Percentiles rank a stretch among this genome's conserved stretches.
Conservation (phyloP, 371 early-diverging fungal species). For the Thermomucor indicae-seudaticae region DNA sequence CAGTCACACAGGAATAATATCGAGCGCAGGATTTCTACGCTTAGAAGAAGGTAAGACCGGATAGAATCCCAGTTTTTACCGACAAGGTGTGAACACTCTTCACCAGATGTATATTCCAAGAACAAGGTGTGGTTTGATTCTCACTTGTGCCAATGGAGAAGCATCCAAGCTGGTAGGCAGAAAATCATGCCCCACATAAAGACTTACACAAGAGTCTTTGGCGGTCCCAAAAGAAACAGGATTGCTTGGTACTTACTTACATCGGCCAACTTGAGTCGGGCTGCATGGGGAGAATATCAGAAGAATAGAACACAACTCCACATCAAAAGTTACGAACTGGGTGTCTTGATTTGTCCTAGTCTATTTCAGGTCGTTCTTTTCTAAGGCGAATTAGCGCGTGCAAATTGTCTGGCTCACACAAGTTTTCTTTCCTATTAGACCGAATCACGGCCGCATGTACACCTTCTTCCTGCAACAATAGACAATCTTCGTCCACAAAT, state of each 20-base stretch:
- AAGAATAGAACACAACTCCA: conserved; percentile 40
- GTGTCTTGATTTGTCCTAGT: conserved; percentile 46
- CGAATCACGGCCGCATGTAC: neutral
- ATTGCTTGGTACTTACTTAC: conserved; percentile 53
- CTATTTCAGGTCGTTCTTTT: conserved; percentile 35
- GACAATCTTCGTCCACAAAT: conserved; percentile 1
- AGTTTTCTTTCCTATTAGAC: neutral
- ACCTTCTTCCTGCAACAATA: conserved; percentile 7
- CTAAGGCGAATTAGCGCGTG: neutral
- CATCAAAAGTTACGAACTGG: conserved; percentile 59
- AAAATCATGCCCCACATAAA: conserved; percentile 67
- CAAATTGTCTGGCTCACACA: neutral
- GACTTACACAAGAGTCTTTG: conserved; percentile 18
- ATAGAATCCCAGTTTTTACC: no score
- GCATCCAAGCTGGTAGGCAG: conserved; percentile 40
- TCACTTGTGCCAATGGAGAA: conserved; percentile 49
- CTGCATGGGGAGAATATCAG: conserved; percentile 52
- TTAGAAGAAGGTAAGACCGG: conserved; percentile 19
- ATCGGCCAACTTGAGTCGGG: conserved; percentile 54
- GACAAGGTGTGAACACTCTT: no score
- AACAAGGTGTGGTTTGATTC: conserved; percentile 47
- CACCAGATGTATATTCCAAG: conserved; percentile 44
- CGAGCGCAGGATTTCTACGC: conserved; percentile 21
- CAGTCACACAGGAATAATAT: conserved; percentile 15
- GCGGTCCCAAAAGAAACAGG: neutral